Conservation (phyloP, 352 stramenopile species). For the Globisporangium rhizosaccharum region DNA sequence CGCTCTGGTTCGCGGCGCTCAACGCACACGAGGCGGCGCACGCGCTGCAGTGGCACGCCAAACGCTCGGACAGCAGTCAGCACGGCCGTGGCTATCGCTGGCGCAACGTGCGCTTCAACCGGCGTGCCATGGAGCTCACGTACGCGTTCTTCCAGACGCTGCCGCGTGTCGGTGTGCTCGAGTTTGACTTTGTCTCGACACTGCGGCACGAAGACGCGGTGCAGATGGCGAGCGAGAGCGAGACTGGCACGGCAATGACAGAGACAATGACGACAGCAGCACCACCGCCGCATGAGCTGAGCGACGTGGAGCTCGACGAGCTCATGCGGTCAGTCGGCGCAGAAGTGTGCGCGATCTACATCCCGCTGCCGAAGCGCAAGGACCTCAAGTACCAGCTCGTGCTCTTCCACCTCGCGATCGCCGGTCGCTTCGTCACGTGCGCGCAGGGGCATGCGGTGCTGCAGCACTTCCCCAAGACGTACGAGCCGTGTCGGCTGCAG, state of each 20-base stretch:
- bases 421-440: slow-evolving; percentile 30
- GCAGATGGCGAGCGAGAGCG: background rate
- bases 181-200: slow-evolving; percentile 68
- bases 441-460: slow-evolving; percentile 49
- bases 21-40: slow-evolving; percentile 35
- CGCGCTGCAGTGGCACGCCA: slow-evolving; percentile 27
- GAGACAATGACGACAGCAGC: too few relatives aligned
- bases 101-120: slow-evolving; percentile 64
- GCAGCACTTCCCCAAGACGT: slow-evolving; percentile 69
- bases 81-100: slow-evolving; percentile 51
- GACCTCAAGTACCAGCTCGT: slow-evolving; percentile 73
- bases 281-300: slow-evolving; percentile 15
- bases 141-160: slow-evolving; percentile 59
- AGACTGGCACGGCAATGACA: too few relatives aligned
- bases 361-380: slow-evolving; percentile 59
- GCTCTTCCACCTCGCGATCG: slow-evolving; percentile 61
- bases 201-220: slow-evolving; percentile 41
- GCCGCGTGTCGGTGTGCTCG: slow-evolving; percentile 42
- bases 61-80: slow-evolving; percentile 54
- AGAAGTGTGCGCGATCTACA: slow-evolving; percentile 64
- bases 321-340: slow-evolving; percentile 46
- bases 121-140: slow-evolving; percentile 38
- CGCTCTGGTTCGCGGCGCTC: slow-evolving; percentile 61
- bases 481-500: slow-evolving; percentile 47
- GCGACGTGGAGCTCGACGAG: slow-evolving; percentile 30